A percentile compares a stretch with the other conserved stretches of the same genome.
Evolutionary conservation across 352 stramenopile genomes (phyloP).

Genomic region (Phytopythium litorale): DNA sequence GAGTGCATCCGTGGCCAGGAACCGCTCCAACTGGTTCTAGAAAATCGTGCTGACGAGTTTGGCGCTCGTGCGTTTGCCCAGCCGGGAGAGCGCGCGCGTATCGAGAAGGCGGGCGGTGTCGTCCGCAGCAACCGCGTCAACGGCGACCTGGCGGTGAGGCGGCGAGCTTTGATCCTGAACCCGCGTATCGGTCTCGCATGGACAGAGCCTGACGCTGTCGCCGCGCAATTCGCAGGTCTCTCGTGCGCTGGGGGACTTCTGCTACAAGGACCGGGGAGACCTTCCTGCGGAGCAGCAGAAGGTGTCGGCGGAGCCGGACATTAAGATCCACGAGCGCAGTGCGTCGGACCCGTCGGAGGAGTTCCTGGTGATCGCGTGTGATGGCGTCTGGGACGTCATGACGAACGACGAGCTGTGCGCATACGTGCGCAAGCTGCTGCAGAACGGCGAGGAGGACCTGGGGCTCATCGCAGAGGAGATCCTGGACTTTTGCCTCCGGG

Average conservation of each 20-base stretch:
- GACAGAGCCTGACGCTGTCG: constrained; percentile 8
- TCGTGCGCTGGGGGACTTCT: constrained; percentile 73
- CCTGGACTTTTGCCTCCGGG: constrained; percentile 66
- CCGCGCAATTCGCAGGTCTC: constrained; percentile 47
- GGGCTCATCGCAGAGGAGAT: constrained; percentile 79
- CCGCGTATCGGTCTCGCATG: neutral
- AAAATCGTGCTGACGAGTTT: neutral
- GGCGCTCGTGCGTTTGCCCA: constrained; percentile 11
- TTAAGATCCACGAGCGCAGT: constrained; percentile 74
- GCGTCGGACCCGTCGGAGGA: constrained; percentile 82
- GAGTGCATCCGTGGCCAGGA: constrained; percentile 8
- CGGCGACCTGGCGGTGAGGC: constrained; percentile 69
- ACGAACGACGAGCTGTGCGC: constrained; percentile 85
- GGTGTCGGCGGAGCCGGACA: constrained; percentile 85
- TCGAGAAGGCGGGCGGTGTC: constrained; percentile 65
- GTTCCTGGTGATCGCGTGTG: constrained; percentile 90
- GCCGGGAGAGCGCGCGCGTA: constrained; percentile 61
- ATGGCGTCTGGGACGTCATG: constrained; percentile 95
- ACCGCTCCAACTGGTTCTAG: too few species aligned
- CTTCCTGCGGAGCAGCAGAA: constrained; percentile 69
- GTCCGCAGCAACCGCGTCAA: constrained; percentile 81
- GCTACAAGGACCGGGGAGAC: constrained; percentile 68
- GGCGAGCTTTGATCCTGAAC: neutral
- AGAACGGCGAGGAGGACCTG: constrained; percentile 60
- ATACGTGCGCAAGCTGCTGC: constrained; percentile 79